Evolutionary conservation across 805 yeast species (phyloP).

Genomic region (Metschnikowia vanudenii): DNA sequence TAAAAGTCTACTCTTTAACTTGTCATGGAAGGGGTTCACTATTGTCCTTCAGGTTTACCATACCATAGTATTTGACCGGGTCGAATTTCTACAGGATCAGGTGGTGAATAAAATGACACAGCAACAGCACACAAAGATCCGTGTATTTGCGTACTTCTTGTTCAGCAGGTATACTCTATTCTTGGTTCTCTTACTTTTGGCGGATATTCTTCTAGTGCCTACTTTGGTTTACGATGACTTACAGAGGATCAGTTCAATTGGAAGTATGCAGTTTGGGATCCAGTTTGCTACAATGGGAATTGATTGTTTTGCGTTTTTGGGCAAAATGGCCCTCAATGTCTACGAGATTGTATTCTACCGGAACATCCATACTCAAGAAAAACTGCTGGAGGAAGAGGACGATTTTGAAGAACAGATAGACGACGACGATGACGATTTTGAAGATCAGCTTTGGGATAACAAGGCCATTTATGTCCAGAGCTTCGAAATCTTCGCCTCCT

Average conservation of each 20-base stretch:
- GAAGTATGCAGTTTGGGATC: slow-evolving; percentile 68
- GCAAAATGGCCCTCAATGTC: slow-evolving; percentile 50
- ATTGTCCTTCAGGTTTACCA: slow-evolving; percentile 63
- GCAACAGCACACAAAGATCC: slow-evolving; percentile 14
- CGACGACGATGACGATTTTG: slow-evolving; percentile 35
- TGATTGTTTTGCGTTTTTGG: slow-evolving; percentile 46
- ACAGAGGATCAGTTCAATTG: slow-evolving; percentile 49
- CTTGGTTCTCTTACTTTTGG: slow-evolving; percentile 40
- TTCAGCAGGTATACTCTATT: slow-evolving; percentile 46
- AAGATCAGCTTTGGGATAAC: slow-evolving; percentile 70
- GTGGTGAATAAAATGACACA: slow-evolving; percentile 26
- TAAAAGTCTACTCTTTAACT: slow-evolving; percentile 54
- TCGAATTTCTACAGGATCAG: slow-evolving; percentile 38
- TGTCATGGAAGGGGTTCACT: slow-evolving; percentile 34
- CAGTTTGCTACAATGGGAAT: slow-evolving; percentile 67
- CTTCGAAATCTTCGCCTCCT: slow-evolving; percentile 52
- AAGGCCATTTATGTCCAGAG: slow-evolving; percentile 59
- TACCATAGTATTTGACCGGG: slow-evolving; percentile 62
- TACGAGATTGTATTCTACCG: slow-evolving; percentile 54
- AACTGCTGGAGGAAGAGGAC: slow-evolving; percentile 23
- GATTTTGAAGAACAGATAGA: slow-evolving; percentile 52
- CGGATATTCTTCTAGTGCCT: slow-evolving; percentile 54
- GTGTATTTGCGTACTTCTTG: slow-evolving; percentile 33
- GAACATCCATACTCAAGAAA: slow-evolving; percentile 1
- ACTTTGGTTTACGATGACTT: slow-evolving; percentile 57